phyloP scores from a whole-genome alignment of 345 rosid genomes.

The Erodium maritimum region DNA sequence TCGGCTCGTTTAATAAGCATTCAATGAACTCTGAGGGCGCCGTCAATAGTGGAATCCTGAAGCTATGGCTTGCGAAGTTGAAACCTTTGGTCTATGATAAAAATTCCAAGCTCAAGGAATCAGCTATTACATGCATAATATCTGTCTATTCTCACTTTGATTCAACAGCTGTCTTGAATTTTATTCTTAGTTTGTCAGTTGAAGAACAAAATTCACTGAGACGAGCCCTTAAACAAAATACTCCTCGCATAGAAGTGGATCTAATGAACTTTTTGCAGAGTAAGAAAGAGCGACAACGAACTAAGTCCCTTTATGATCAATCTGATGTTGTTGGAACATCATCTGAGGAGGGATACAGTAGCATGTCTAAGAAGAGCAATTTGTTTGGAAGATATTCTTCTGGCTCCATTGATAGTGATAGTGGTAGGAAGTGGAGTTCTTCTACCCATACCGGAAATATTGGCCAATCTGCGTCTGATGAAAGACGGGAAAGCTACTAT shows the following conservation, averaged over 20 bases:
- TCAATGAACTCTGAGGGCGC: slow-evolving; percentile 66
- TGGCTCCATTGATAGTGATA: slow-evolving; percentile 67
- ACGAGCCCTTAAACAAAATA: slow-evolving; percentile 80
- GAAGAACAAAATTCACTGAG: slow-evolving; percentile 95
- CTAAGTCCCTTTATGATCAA: slow-evolving; percentile 73
- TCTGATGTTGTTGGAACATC: slow-evolving; percentile 87
- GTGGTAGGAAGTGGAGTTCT: slow-evolving; percentile 83
- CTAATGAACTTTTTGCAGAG: slow-evolving; percentile 85
- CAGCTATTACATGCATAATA: slow-evolving; percentile 85
- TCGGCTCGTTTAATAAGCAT: slow-evolving; percentile 82
- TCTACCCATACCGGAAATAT: slow-evolving; percentile 45
- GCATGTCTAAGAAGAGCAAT: slow-evolving; percentile 55
- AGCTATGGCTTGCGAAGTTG: slow-evolving; percentile 91
- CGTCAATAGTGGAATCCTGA: slow-evolving; percentile 75
- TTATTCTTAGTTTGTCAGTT: slow-evolving; percentile 83
- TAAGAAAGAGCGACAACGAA: slow-evolving; percentile 87
- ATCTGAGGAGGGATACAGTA: slow-evolving; percentile 77
- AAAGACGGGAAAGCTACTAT: slow-evolving; percentile 53
- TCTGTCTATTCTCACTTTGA: slow-evolving; percentile 85
- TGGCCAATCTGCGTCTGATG: slow-evolving; percentile 45
- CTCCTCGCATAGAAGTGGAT: slow-evolving; percentile 98
- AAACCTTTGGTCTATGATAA: slow-evolving; percentile 78
- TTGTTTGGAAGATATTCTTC: slow-evolving; percentile 73
- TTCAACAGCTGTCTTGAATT: slow-evolving; percentile 78
- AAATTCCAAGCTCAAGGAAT: slow-evolving; percentile 88